phyloP scores from a whole-genome alignment of 1,139 yeast species.

The Saccharomycopsis crataegensis region DNA sequence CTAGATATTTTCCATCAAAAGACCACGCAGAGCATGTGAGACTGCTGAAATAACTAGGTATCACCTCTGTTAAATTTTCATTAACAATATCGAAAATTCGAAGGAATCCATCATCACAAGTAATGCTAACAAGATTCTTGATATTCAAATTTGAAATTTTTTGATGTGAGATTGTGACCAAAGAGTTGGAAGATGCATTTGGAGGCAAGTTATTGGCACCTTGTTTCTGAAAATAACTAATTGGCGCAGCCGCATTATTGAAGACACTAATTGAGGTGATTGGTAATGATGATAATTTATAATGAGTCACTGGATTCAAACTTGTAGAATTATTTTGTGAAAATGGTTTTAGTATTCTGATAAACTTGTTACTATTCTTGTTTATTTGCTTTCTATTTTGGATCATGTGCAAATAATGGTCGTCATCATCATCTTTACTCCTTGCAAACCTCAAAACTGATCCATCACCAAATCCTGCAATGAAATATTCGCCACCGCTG shows the following conservation, averaged over 20 bases:
- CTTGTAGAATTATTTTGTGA: constrained; percentile 18
- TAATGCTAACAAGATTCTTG: constrained; percentile 34
- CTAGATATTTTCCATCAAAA: constrained; percentile 56
- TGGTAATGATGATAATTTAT: constrained; percentile 53
- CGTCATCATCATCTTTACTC: constrained; percentile 29
- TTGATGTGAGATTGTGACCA: no score
- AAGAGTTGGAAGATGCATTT: no score
- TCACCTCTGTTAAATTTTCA: constrained; percentile 47
- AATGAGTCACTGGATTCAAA: constrained; percentile 49
- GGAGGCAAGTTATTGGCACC: no score
- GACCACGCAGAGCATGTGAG: constrained; percentile 51
- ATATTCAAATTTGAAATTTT: not conserved
- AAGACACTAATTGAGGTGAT: constrained; percentile 35
- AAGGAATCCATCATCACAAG: constrained; percentile 62
- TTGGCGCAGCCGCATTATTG: no score
- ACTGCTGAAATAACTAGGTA: constrained; percentile 67
- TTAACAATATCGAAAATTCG: constrained; percentile 47
- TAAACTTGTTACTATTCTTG: constrained; percentile 23
- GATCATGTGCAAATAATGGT: constrained; percentile 19
- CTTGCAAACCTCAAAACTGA: constrained; percentile 28
- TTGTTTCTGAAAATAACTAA: no score
- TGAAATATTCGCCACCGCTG: constrained; percentile 33
- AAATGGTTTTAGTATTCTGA: constrained; percentile 23
- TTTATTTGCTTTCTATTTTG: constrained; percentile 15
- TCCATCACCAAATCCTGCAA: constrained; percentile 31